Evolutionary conservation across 2,329 filamentous ascomycete species (phyloP).

Genomic region (Alternaria conjuncta): DNA sequence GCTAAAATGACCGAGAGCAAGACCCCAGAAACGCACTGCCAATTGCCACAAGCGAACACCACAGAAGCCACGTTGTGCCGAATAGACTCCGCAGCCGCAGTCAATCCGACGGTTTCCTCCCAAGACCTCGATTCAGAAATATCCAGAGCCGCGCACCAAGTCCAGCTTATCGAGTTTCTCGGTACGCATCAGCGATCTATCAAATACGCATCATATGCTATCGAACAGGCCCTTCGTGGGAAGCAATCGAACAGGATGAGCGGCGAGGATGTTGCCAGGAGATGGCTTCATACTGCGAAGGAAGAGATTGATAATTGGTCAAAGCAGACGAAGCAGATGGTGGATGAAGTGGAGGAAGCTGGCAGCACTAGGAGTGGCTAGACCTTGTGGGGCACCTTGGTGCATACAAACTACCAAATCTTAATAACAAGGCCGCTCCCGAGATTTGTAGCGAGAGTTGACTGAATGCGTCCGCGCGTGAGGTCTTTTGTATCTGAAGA

Average conservation of each 20-base stretch:
- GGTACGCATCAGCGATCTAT: background rate
- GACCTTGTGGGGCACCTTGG: background rate
- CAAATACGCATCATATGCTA: background rate
- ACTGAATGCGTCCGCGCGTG: no score
- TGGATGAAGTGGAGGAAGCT: background rate
- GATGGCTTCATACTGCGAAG: background rate
- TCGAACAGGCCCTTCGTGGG: background rate
- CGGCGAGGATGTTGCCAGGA: background rate
- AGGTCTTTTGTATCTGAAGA: no score
- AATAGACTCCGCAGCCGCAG: background rate
- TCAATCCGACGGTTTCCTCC: background rate
- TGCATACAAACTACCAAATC: background rate
- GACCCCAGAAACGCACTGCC: background rate
- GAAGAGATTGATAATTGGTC: background rate
- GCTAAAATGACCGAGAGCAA: background rate
- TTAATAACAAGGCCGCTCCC: background rate
- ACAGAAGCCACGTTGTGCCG: background rate
- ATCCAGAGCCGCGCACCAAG: background rate
- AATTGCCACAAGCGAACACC: background rate
- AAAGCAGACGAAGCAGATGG: background rate
- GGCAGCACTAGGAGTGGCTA: background rate
- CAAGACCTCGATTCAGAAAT: background rate
- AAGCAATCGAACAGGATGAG: background rate
- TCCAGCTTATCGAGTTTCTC: background rate
- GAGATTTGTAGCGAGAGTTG: no score